Conservation (phyloP, 192 early-diverging fungal genomes). For the Powellomyces hirtus region DNA sequence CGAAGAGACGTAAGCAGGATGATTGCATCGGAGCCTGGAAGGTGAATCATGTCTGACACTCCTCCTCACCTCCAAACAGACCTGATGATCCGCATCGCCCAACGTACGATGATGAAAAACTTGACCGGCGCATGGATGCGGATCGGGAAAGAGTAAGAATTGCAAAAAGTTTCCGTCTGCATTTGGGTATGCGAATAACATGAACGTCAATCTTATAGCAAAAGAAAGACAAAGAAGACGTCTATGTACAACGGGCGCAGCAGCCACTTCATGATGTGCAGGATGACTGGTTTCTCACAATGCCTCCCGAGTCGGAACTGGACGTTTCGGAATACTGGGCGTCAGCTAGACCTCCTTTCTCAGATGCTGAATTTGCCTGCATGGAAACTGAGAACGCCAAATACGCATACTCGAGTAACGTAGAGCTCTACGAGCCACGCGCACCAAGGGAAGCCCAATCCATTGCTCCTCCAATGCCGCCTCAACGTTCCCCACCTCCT, state of each 20-base stretch:
- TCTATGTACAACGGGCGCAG: background rate
- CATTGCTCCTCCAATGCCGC: too few species aligned
- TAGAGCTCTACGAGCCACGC: background rate
- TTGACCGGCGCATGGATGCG: slow-evolving; percentile 27
- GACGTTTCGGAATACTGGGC: slow-evolving; percentile 16
- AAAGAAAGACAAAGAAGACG: slow-evolving; percentile 21
- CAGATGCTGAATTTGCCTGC: background rate
- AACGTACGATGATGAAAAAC: slow-evolving; percentile 22
- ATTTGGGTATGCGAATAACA: background rate
- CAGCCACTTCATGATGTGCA: background rate
- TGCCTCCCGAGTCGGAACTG: background rate
- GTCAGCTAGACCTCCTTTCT: background rate
- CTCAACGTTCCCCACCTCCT: too few species aligned
- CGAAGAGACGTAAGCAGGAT: too few species aligned
- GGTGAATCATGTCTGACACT: too few species aligned
- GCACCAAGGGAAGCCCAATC: too few species aligned
- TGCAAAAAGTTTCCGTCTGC: background rate
- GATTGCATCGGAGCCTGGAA: too few species aligned
- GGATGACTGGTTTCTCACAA: slow-evolving; percentile 9
- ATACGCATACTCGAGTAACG: background rate
- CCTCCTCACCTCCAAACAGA: background rate
- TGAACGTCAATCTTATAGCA: slow-evolving; percentile 3
- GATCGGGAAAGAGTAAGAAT: slow-evolving; percentile 23
- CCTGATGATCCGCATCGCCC: background rate
- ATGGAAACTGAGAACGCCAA: slow-evolving; percentile 8